Evolutionary conservation across 1,139 yeast genomes (phyloP).

Genomic region (Candida albicans): DNA sequence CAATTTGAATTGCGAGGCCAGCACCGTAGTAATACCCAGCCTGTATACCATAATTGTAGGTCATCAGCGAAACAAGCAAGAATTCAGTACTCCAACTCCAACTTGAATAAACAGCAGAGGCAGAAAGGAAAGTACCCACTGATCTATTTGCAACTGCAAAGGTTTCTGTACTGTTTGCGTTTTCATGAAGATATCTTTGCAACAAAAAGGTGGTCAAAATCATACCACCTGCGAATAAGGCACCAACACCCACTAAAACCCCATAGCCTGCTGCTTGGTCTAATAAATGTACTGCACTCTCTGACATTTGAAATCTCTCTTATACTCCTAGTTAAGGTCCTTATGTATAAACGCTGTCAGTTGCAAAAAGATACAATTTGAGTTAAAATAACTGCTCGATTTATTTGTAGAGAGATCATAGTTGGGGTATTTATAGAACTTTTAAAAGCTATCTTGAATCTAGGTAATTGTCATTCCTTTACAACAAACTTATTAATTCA

Average conservation of each 20-base stretch:
- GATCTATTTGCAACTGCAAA: constrained; percentile 31
- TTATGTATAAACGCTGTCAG: no score
- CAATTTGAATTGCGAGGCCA: constrained; percentile 31
- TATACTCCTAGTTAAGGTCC: no score
- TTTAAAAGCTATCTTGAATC: no score
- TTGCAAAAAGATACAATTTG: no score
- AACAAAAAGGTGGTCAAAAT: constrained; percentile 26
- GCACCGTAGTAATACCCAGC: constrained; percentile 28
- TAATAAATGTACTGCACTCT: constrained; percentile 17
- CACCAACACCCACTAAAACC: constrained; percentile 31
- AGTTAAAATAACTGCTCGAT: no score
- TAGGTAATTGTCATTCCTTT: no score
- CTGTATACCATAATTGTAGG: constrained; percentile 30
- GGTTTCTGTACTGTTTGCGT: constrained; percentile 30
- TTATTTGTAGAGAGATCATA: no score
- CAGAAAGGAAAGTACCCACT: constrained; percentile 27
- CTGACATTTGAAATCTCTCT: constrained; percentile 5
- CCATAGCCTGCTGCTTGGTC: constrained; percentile 31
- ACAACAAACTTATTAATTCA: no score
- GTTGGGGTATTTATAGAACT: no score
- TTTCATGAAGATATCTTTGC: constrained; percentile 26
- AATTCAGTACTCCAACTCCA: constrained; percentile 38
- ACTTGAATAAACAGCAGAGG: constrained; percentile 28
- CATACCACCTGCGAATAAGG: constrained; percentile 31
- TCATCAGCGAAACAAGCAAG: constrained; percentile 27